These are phyloP conservation scores for Suillus brevipes DNA, from an alignment of 768 basidiomycete genomes.

Conservation along the genomic window DNA sequence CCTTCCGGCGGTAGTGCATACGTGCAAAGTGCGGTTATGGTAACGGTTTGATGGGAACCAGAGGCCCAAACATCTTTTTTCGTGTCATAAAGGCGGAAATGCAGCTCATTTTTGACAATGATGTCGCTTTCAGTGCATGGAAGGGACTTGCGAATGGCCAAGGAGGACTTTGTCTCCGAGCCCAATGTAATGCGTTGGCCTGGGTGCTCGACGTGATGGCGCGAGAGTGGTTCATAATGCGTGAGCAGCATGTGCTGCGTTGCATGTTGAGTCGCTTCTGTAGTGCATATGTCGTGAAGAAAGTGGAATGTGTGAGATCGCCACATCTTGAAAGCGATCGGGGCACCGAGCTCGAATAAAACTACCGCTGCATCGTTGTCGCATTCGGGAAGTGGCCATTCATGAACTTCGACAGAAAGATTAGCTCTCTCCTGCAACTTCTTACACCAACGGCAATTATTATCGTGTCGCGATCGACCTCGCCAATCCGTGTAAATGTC, in stretches of 20 bases:
- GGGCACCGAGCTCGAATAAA: slow-evolving; percentile 45
- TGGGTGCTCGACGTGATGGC: slow-evolving; percentile 2
- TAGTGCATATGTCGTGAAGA: slow-evolving; percentile 34
- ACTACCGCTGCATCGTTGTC: slow-evolving; percentile 21
- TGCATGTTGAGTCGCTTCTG: background rate
- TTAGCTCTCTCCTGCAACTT: slow-evolving; percentile 12
- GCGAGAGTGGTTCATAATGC: background rate
- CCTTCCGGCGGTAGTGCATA: slow-evolving; percentile 28
- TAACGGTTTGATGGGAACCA: slow-evolving; percentile 9
- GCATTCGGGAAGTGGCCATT: slow-evolving; percentile 46
- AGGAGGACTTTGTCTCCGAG: slow-evolving; percentile 37
- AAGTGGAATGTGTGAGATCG: slow-evolving; percentile 38
- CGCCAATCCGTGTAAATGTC: background rate
- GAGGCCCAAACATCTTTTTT: slow-evolving; percentile 13
- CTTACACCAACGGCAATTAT: slow-evolving; percentile 28
- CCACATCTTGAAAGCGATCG: slow-evolving; percentile 41
- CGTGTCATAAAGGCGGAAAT: slow-evolving; percentile 30
- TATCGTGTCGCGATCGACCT: background rate
- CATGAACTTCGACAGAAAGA: slow-evolving; percentile 36
- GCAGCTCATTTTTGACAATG: slow-evolving; percentile 30
- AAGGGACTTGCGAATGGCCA: slow-evolving; percentile 19
- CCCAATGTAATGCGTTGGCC: slow-evolving; percentile 36
- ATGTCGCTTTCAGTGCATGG: slow-evolving; percentile 21
- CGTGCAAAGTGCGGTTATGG: slow-evolving; percentile 27
- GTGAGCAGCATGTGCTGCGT: slow-evolving; percentile 7